Evolutionary conservation across 331 rosid species (phyloP), one percentile per base, ranked within the genome.

Genomic region (Erythrophleum ivorense): DNA sequence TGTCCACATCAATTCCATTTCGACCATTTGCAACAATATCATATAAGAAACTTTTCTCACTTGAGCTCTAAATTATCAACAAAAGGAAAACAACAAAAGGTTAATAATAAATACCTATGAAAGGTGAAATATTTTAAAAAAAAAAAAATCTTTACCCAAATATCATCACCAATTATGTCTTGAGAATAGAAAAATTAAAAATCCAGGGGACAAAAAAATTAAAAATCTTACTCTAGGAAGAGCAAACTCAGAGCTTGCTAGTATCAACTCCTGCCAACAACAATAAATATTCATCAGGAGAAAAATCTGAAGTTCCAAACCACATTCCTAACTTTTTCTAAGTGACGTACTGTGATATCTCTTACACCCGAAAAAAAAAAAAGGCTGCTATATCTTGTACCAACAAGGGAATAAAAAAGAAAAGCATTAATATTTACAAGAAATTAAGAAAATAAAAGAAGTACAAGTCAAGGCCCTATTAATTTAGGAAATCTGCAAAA

Each of bases 11-110:
- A 81, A 95, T 91, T 81, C 99, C 98, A 84, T 95, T 95, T 80
- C 97, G 88, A 57, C 99, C 99, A 88, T 95, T 95, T 81, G 99
- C 99, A 87, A 95, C 99, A 77, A 95, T 91, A 78, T 95, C 99
- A 86, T 91, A 95, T 80, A 95, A 82, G 89, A 95, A 95, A 54
- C 82, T 72, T 89, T 95, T 95, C 86, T 89, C 96, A 73, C 81
- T 86, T 75, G 97, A 86, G 55, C 91, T 88, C 99, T 95, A 71
- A 78, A 77, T 66, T 55, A 60, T 82, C 43, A 72, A 83, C 33
- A 82, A 55, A 64, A 54, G 48, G 33, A 67, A 41, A 49, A 48
- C 11, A 16, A 1, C 10, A n/a, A 24, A 16, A 75, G 18, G 19
- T 43, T 31, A 29, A 21, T 43, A 12, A 60, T 50, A 65, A 49